Base-by-base conservation (phyloP, 2,329 filamentous ascomycete genomes). In the Trichoderma gracile region DNA sequence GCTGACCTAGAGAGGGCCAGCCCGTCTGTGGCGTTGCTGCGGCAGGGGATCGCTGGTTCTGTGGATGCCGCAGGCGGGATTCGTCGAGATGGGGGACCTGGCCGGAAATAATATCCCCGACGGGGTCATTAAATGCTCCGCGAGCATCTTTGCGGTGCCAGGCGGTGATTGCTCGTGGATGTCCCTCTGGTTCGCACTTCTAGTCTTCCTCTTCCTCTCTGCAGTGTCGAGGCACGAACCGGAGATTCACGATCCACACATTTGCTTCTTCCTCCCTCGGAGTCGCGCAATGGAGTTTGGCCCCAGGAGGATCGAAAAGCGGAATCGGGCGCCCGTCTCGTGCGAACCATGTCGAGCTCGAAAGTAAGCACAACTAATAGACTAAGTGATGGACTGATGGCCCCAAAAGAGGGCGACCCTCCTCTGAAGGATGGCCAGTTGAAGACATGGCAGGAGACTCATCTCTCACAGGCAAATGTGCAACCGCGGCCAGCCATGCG, bases 261-360 rank as follows among this genome's bases (percentile, higher is more conserved):
- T 15, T 21, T 14, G 10, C 47, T 27, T 40, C 0, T 27, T 40
- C 0, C 9, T 27, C 21, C 7, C 10, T 47, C 17, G 45, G 21
- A 40, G 45, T 19, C 21, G 27, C 55, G 21, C 21, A 27, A 61
- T 61, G 58, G 58, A 52, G 12, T 30, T 45, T 43, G 19, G 46
- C 15, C 23, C 58, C 14, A 61, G 47, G 19, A 61, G 52, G 38
- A 21, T 52, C 43, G 58, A 61, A 45, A 61, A 61, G 58, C 58
- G 47, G 38, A 61, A 61, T 30, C 58, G 57, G n/a, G 46, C 57
- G 33, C 57, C 57, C 10, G 57, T 60, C 9, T 60, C 57, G n/a
- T 60, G 57, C 46, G 57, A 60, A 40, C 57, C 57, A 50, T 60
- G 57, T 27, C 57, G 57, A 50, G 17, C 46, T 23, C 47, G 58